Base-by-base conservation (phyloP, 192 early-diverging fungal genomes). In the Podila minutissima region DNA sequence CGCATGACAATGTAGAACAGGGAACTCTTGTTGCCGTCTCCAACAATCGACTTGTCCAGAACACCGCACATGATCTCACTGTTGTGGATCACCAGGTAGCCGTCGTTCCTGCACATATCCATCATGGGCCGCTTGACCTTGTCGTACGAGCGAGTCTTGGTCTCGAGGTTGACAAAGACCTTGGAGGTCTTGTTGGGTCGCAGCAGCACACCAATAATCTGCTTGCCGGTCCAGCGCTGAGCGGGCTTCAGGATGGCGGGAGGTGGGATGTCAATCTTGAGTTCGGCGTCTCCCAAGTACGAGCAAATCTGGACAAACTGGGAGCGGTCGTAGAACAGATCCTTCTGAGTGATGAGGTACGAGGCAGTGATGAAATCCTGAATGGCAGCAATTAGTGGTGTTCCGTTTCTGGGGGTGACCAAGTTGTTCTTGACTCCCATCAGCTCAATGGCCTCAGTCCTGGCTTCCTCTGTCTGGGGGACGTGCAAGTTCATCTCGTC, bases 401-500 rank as follows among this genome's bases (percentile, higher is more conserved):
- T 97, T 64, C 98, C 98, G 86, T 99, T 98, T 78, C 97, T 92
- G 20, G 98, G 98, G 2, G 98, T 99, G 0, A 99, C 96, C 71
- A 99, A 85, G 74, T 99, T 99, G 73, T 97, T 95, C 73, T 96
- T 95, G 55, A 96, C 93, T 29, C 97, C 97, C 96, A 99, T 97
- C 57, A 99, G 84, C 75, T 96, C 92, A 69, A 96, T 93, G 0
- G 97, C 97, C 82, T 99, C 98, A 11, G 96, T 91, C 17, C 96
- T 90, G 2, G 98, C 97, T 86, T 99, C 98, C 82, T 99, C 97
- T 2, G 98, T 98, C 85, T 99, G 98, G 31, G 98, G 98, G 5
- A 99, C 92, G 84, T 99, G 98, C 83, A 99, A 85, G 77, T 99
- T 99, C 98, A 99, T 99, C 83, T 99, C 98, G 82, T 99, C 98